Conservation (phyloP, 2,329 filamentous ascomycete genomes). For the Pseudopithomyces maydicus region DNA sequence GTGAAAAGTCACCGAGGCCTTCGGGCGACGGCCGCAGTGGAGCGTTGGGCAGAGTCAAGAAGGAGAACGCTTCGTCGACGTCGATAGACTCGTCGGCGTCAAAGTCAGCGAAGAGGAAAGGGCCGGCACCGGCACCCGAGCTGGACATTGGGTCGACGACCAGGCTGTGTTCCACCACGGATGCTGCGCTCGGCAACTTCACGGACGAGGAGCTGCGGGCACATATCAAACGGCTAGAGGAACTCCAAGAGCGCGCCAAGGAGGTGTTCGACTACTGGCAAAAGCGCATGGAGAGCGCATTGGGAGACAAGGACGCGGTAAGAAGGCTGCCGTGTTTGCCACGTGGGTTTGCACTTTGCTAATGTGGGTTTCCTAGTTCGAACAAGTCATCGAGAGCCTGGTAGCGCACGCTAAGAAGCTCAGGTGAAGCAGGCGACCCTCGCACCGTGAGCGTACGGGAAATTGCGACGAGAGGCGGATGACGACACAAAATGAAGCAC, state of each 20-base stretch:
- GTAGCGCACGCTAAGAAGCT: conserved; percentile 89
- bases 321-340: neutral
- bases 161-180: conserved; percentile 81
- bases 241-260: conserved; percentile 72
- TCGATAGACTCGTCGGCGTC: conserved; percentile 45
- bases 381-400: conserved; percentile 95
- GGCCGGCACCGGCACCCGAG: conserved; percentile 71
- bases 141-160: conserved; percentile 80
- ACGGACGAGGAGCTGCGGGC: conserved; percentile 74
- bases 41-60: conserved; percentile 45
- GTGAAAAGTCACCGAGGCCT: conserved; percentile 43
- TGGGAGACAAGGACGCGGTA: conserved; percentile 84
- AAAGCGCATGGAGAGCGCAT: conserved; percentile 80
- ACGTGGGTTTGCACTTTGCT: neutral
- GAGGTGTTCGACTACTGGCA: conserved; percentile 88
- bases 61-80: conserved; percentile 44
- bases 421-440: conserved; percentile 58
- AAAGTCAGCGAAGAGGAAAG: conserved; percentile 53
- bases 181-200: conserved; percentile 79
- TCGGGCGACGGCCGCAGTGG: conserved; percentile 46
- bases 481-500: neutral
- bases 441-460: neutral
- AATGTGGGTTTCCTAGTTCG: conserved; percentile 39
- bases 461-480: neutral
- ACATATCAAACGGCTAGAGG: conserved; percentile 73